Conservation (phyloP, 495 filamentous ascomycete species). For the Neurospora sp. region DNA sequence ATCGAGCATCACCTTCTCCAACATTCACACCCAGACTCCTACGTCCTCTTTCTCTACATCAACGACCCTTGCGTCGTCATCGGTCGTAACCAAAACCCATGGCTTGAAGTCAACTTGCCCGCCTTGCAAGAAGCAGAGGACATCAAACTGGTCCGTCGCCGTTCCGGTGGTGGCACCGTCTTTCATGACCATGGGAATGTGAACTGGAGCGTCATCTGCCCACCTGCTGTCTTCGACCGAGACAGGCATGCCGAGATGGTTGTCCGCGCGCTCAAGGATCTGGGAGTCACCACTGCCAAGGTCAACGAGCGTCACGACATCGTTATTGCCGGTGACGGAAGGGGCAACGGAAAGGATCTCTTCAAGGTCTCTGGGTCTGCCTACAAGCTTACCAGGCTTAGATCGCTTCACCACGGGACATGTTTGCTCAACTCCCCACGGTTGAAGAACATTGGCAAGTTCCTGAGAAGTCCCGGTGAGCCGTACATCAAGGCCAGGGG, state of each 20-base stretch:
- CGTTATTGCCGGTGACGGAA: conserved; percentile 47
- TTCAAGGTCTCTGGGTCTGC: conserved; percentile 87
- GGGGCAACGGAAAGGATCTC: conserved; percentile 18
- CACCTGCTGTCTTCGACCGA: conserved; percentile 60
- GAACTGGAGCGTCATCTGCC: conserved; percentile 87
- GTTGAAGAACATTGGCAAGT: conserved; percentile 51
- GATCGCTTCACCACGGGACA: conserved; percentile 86
- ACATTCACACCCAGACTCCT: conserved; percentile 56
- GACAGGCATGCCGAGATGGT: conserved; percentile 89
- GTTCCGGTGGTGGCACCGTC: conserved; percentile 85
- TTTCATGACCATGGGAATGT: conserved; percentile 89
- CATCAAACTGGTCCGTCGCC: conserved; percentile 56
- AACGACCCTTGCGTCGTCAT: conserved; percentile 82
- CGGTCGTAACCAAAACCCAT: conserved; percentile 95
- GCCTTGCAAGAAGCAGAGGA: conserved; percentile 29
- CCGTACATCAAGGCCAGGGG: conserved; percentile 70
- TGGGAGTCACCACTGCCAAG: conserved; percentile 36
- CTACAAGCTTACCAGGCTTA: conserved; percentile 73
- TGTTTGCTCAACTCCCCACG: conserved; percentile 67
- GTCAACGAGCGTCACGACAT: conserved; percentile 95
- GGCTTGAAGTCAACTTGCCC: conserved; percentile 75
- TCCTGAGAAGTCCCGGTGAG: conserved; percentile 63
- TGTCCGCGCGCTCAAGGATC: conserved; percentile 56
- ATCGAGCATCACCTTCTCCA: conserved; percentile 86
- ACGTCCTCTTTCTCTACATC: conserved; percentile 74